Percentiles rank a stretch among this genome's conserved stretches.
Evolutionary conservation across 2,329 filamentous ascomycete genomes (phyloP).

Genomic region (Thielaviopsis euricoi): DNA sequence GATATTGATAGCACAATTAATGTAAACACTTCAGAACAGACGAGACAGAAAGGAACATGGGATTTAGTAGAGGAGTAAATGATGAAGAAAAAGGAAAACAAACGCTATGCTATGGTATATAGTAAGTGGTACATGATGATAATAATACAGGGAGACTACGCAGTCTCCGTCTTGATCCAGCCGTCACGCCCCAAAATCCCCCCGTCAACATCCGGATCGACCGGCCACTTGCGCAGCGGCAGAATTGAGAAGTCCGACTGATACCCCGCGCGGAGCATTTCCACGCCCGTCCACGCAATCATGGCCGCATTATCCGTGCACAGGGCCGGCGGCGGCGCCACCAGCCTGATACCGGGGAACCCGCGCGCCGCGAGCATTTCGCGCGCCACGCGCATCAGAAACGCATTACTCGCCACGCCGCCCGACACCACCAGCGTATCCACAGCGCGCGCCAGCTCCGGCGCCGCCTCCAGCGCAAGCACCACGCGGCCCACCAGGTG

Average conservation of each 20-base stretch:
- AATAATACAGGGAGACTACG: too few relatives aligned
- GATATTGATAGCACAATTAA: conserved; percentile 8
- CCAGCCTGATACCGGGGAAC: conserved; percentile 40
- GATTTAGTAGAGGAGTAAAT: too few relatives aligned
- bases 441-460: conserved; percentile 20
- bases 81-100: too few relatives aligned
- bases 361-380: conserved; percentile 47
- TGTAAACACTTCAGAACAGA: conserved; percentile 5
- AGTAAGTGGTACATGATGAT: not conserved
- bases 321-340: conserved; percentile 58
- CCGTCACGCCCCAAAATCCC: conserved; percentile 48
- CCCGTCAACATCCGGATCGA: conserved; percentile 44
- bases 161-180: conserved; percentile 22
- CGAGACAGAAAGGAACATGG: too few relatives aligned
- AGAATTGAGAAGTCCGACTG: conserved; percentile 41
- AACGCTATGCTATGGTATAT: conserved; percentile 4
- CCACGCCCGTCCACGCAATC: conserved; percentile 85
- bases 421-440: conserved; percentile 66
- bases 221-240: conserved; percentile 53
- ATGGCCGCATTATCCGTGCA: conserved; percentile 97
- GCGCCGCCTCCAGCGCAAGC: conserved; percentile 24
- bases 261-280: conserved; percentile 78
- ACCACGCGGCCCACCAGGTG: conserved; percentile 62
- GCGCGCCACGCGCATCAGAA: conserved; percentile 50
- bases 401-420: conserved; percentile 76